A percentile compares a stretch with the other conserved stretches of the same genome.
Conservation (phyloP, 768 basidiomycete genomes). For the Atractiella rhizophila region DNA sequence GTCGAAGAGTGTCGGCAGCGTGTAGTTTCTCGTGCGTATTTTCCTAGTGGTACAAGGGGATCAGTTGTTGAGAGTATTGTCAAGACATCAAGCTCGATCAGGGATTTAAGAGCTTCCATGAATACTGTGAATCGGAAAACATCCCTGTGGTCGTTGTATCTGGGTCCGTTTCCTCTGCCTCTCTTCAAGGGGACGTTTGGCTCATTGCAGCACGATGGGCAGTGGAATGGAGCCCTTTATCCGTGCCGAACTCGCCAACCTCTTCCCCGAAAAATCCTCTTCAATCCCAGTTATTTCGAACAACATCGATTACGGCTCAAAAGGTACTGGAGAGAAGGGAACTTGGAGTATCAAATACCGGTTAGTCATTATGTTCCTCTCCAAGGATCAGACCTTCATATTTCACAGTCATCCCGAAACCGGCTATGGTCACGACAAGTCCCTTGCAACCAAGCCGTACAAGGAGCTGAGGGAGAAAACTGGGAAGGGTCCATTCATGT, state of each 20-base stretch:
- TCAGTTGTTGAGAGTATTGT: not conserved
- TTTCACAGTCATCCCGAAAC: conserved; percentile 8
- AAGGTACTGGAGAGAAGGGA: conserved; percentile 40
- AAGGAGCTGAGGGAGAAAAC: conserved; percentile 32
- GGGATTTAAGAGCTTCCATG: conserved; percentile 68
- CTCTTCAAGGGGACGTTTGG: conserved; percentile 3
- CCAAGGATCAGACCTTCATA: not conserved
- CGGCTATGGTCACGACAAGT: conserved; percentile 82
- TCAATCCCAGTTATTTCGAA: conserved; percentile 85
- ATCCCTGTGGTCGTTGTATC: conserved; percentile 85
- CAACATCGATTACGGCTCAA: conserved; percentile 40
- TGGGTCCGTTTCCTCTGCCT: conserved; percentile 16
- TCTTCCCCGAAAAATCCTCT: conserved; percentile 41
- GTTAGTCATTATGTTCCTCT: conserved; percentile 55
- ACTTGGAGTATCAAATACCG: conserved; percentile 47
- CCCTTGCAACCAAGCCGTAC: conserved; percentile 77
- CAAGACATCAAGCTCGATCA: conserved; percentile 61
- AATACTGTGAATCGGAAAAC: conserved; percentile 51
- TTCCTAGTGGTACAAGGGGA: not conserved
- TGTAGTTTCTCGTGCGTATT: conserved; percentile 37
- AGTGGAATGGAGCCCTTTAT: conserved; percentile 89
- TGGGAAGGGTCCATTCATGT: conserved; percentile 42
- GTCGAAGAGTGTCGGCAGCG: conserved; percentile 66
- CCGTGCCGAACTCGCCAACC: conserved; percentile 60
- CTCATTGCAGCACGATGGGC: conserved; percentile 1